Percentiles rank a stretch among this genome's conserved stretches.
phyloP scores from a whole-genome alignment of 148 eudicot species.

The Rhododendron kiyosumense region DNA sequence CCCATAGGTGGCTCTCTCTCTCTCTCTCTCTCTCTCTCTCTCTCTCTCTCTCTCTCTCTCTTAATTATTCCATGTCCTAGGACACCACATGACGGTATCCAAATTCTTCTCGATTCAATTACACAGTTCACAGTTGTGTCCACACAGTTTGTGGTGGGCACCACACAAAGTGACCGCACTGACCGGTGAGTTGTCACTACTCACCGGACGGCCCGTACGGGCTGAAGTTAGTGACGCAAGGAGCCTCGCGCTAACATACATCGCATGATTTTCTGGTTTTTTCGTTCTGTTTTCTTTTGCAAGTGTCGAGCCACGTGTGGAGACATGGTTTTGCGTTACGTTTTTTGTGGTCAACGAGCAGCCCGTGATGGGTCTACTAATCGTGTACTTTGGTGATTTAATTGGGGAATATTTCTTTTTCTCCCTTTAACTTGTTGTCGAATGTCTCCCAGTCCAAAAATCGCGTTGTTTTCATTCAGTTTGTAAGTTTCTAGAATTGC shows the following conservation, averaged over 20 bases:
- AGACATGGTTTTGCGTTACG: not conserved
- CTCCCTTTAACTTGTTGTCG: not conserved
- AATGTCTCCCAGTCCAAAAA: not conserved
- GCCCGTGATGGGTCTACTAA: not conserved
- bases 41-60: not conserved
- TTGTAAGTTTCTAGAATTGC: not conserved
- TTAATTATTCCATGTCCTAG: too few species aligned
- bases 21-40: not conserved
- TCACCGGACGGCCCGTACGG: not conserved
- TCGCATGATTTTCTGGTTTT: not conserved
- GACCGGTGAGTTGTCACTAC: not conserved
- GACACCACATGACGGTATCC: too few species aligned
- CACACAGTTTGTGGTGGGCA: too few species aligned
- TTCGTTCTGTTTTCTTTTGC: not conserved
- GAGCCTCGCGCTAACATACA: not conserved
- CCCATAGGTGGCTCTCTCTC: slow-evolving; percentile 36
- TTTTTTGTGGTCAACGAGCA: not conserved
- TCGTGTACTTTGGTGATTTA: not conserved
- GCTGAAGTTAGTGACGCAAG: not conserved
- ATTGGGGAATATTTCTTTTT: not conserved
- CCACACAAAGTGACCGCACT: too few species aligned
- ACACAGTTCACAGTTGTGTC: too few species aligned
- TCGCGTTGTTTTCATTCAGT: not conserved
- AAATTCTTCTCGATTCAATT: too few species aligned
- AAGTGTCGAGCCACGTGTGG: not conserved